Evolutionary conservation across 2,329 filamentous ascomycete species (phyloP).

Genomic region (Apiospora rasikravindrae): DNA sequence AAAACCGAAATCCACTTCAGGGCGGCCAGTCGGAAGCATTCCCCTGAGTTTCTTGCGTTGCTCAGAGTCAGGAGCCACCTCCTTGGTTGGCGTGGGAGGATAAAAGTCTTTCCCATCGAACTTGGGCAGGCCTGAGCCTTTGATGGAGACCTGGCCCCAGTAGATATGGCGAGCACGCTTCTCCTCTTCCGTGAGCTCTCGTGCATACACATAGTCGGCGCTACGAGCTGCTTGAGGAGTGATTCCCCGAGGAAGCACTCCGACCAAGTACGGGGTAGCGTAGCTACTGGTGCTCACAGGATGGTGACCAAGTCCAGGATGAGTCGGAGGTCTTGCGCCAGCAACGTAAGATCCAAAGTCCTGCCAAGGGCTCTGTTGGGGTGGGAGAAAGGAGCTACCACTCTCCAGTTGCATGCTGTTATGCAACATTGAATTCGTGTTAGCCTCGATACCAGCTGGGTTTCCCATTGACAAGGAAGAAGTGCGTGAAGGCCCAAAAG

Average conservation of each 20-base stretch:
- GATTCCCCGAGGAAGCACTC: constrained; percentile 52
- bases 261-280: constrained; percentile 59
- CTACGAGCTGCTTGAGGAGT: constrained; percentile 47
- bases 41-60: constrained; percentile 8
- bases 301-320: not conserved
- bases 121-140: constrained; percentile 61
- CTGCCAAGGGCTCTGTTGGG: constrained; percentile 18
- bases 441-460: constrained; percentile 16
- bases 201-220: constrained; percentile 59
- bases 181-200: constrained; percentile 64
- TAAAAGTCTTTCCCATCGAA: constrained; percentile 71
- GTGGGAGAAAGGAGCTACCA: not conserved
- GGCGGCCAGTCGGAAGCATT: constrained; percentile 20
- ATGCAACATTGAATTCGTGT: constrained; percentile 20
- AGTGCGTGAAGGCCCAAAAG: not conserved
- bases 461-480: constrained; percentile 21
- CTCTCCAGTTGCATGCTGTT: constrained; percentile 6
- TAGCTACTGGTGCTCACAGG: constrained; percentile 16
- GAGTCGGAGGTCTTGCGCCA: not conserved
- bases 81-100: constrained; percentile 58
- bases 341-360: constrained; percentile 6
- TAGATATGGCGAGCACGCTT: constrained; percentile 63
- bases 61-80: not conserved
- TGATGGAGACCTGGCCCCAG: constrained; percentile 61
- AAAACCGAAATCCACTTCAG: constrained; percentile 27